These are phyloP conservation scores for Apiotrichum porosum DNA, from an alignment of 1,284 basidiomycete species.

Conservation along the genomic window DNA sequence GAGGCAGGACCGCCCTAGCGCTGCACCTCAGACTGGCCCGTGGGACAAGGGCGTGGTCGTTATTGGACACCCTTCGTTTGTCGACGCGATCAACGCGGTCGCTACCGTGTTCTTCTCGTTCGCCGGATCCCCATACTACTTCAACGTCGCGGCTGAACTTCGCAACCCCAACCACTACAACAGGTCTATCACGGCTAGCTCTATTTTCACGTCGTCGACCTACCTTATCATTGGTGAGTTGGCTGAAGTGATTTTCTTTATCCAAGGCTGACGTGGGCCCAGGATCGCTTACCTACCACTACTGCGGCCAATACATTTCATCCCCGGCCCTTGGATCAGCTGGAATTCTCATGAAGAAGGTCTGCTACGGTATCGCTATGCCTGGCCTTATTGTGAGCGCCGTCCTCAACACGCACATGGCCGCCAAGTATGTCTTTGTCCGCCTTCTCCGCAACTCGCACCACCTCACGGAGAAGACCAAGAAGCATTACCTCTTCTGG, in stretches of 20 bases:
- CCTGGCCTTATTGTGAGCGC: slow-evolving; percentile 32
- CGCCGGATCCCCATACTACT: slow-evolving; percentile 24
- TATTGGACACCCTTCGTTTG: slow-evolving; percentile 23
- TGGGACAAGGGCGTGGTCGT: slow-evolving; percentile 35
- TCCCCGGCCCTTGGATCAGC: slow-evolving; percentile 48
- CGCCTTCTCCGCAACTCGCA: slow-evolving; percentile 41
- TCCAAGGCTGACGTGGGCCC: too few species aligned
- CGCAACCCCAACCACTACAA: slow-evolving; percentile 16
- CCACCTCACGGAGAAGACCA: slow-evolving; percentile 57
- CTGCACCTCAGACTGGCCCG: slow-evolving; percentile 31
- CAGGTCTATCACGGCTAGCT: slow-evolving; percentile 15
- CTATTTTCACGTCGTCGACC: background rate
- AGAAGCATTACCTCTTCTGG: slow-evolving; percentile 59
- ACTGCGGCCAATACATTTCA: slow-evolving; percentile 44
- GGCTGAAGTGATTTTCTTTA: too few species aligned
- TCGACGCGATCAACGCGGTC: slow-evolving; percentile 29
- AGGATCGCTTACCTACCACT: slow-evolving; percentile 32
- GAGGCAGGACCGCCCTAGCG: slow-evolving; percentile 36
- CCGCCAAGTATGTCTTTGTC: slow-evolving; percentile 19
- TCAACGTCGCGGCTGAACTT: slow-evolving; percentile 46
- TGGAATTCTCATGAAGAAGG: slow-evolving; percentile 44
- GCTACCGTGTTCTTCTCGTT: slow-evolving; percentile 28
- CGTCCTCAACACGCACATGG: slow-evolving; percentile 24
- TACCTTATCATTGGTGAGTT: slow-evolving; percentile 25
- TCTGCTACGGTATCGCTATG: slow-evolving; percentile 38